Evolutionary conservation across 352 stramenopile genomes (phyloP).

Genomic region (Pythium aquatile): DNA sequence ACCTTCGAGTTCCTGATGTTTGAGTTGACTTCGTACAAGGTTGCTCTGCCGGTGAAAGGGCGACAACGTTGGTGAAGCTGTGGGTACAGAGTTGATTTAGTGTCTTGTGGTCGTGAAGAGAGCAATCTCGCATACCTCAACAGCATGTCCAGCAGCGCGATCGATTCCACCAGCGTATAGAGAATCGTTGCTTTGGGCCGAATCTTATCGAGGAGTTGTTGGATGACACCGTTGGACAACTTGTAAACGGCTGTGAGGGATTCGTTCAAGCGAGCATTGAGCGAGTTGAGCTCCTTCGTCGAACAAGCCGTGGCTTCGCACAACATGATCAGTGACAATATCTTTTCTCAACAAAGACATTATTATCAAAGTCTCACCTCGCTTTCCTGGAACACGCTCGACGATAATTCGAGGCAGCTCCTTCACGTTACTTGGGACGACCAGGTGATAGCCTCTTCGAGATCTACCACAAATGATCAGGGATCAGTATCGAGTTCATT

Average conservation of each 20-base stretch:
- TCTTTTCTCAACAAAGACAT: no score
- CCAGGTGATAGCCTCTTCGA: constrained; percentile 71
- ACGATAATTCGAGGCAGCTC: constrained; percentile 62
- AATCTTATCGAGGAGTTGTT: constrained; percentile 81
- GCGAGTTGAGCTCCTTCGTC: constrained; percentile 81
- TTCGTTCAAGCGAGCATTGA: constrained; percentile 83
- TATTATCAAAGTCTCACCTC: constrained; percentile 32
- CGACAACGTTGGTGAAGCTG: constrained; percentile 89
- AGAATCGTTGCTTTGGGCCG: constrained; percentile 65
- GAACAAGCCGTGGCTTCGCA: constrained; percentile 77
- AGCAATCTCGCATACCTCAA: constrained; percentile 50
- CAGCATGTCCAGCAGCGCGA: constrained; percentile 92
- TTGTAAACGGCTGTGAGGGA: constrained; percentile 85
- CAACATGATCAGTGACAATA: neutral
- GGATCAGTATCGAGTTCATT: neutral
- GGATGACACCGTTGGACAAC: constrained; percentile 85
- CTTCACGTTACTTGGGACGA: constrained; percentile 49
- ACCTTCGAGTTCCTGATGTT: neutral
- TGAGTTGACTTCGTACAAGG: constrained; percentile 45
- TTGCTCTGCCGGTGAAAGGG: constrained; percentile 64
- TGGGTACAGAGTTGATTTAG: neutral
- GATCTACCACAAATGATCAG: constrained; percentile 29
- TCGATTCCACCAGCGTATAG: constrained; percentile 86
- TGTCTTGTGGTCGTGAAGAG: no score
- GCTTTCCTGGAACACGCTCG: constrained; percentile 62